phyloP scores from a whole-genome alignment of 2,329 filamentous ascomycete species.

The Endoconidiophora laricicola region DNA sequence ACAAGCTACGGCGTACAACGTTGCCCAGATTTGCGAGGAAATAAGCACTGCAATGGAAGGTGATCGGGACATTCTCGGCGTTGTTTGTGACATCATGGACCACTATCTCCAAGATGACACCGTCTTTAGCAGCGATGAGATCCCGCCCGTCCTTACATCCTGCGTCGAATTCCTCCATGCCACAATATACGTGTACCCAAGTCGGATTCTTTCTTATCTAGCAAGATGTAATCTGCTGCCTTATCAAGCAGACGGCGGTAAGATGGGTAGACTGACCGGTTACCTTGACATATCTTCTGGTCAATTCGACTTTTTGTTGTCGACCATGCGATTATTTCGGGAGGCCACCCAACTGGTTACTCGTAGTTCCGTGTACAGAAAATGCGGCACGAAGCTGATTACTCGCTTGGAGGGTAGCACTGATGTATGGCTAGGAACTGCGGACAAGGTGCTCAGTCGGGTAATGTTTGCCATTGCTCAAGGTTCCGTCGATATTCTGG shows the following conservation, averaged over 20 bases:
- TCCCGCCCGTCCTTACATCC: conserved; percentile 48
- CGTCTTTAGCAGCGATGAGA: conserved; percentile 40
- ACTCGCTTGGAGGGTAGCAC: conserved; percentile 29
- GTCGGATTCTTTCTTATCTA: conserved; percentile 79
- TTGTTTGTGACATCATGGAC: conserved; percentile 77
- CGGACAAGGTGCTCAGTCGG: conserved; percentile 58
- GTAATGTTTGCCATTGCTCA: conserved; percentile 58
- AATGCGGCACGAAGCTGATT: conserved; percentile 33
- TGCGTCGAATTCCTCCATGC: conserved; percentile 69
- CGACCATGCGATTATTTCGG: conserved; percentile 57
- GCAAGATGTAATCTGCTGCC: conserved; percentile 66
- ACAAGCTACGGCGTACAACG: conserved; percentile 17
- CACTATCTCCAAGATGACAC: conserved; percentile 42
- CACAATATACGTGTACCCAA: conserved; percentile 57
- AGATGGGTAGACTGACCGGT: conserved; percentile 64
- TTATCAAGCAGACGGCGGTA: conserved; percentile 57
- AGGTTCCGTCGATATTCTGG: conserved; percentile 65
- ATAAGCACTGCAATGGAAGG: conserved; percentile 36
- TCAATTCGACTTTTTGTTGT: conserved; percentile 60
- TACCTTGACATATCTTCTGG: conserved; percentile 63
- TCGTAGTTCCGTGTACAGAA: conserved; percentile 49
- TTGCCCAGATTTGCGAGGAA: conserved; percentile 37
- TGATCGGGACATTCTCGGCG: conserved; percentile 58
- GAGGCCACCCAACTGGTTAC: conserved; percentile 61
- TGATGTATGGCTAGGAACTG: conserved; percentile 52